A percentile compares a stretch with the other conserved stretches of the same genome.
Conservation (phyloP, 352 stramenopile genomes). For the Globisporangium nagaii region DNA sequence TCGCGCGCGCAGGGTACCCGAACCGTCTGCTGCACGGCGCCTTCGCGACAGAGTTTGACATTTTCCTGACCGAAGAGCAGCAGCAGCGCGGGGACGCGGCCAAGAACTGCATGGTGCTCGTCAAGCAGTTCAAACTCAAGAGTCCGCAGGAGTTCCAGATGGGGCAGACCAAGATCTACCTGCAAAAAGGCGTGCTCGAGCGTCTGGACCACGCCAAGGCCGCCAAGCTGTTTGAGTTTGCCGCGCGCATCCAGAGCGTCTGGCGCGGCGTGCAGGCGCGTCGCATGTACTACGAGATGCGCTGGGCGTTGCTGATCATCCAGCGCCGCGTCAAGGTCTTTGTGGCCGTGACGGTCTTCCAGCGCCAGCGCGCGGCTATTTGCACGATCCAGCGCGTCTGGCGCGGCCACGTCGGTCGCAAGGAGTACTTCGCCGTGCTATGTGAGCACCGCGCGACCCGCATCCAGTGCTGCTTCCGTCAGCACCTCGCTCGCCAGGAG, state of each 20-base stretch:
- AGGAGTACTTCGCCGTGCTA: conserved; percentile 24
- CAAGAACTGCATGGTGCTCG: conserved; percentile 47
- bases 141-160: conserved; percentile 74
- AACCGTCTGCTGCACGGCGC: conserved; percentile 77
- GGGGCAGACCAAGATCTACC: conserved; percentile 81
- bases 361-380: conserved; percentile 15
- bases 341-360: conserved; percentile 28
- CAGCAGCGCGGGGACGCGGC: conserved; percentile 12
- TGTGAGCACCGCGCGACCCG: conserved; percentile 35
- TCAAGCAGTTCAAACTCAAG: conserved; percentile 55
- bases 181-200: conserved; percentile 79
- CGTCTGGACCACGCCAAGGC: conserved; percentile 58
- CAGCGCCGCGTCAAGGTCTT: conserved; percentile 49
- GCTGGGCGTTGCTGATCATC: conserved; percentile 32
- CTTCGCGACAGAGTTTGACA: conserved; percentile 57
- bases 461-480: conserved; percentile 43
- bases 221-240: conserved; percentile 60
- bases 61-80: conserved; percentile 53
- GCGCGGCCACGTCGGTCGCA: conserved; percentile 29
- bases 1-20: conserved; percentile 69
- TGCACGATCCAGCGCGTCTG: conserved; percentile 27
- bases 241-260: conserved; percentile 52
- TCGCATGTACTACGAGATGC: conserved; percentile 25
- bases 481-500: conserved; percentile 31
- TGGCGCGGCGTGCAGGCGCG: conserved; percentile 49